Base-by-base conservation (phyloP, 1,139 yeast genomes). In the Hansenula sp. region DNA sequence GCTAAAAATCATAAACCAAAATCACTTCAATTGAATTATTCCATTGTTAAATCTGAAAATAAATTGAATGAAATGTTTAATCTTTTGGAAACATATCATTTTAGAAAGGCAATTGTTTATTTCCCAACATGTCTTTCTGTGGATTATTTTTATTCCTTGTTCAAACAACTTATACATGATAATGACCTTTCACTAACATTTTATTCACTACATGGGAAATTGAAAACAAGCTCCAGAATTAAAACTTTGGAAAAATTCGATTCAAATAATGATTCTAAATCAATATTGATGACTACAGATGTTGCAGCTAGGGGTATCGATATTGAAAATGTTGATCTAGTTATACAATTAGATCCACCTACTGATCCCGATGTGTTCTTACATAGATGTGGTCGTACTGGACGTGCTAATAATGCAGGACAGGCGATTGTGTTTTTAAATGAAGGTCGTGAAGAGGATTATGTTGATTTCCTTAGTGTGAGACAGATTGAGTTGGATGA, bases 241-340 rank as follows among this genome's bases (percentile, higher is more conserved):
- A 84, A 77, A 57, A 84, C 96, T 0, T 65, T 89, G 34, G 69
- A 70, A 18, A 68, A 62, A 25, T 90, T 89, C 55, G 63, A 51
- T 16, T 17, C 29, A 4, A 35, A 2, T 70, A 70, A 7, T 52
- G 63, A 27, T 54, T 68, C 20, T 56, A 80, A 78, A 47, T 69
- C 80, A n/a, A 76, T 89, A 0, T 62, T 90, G 19, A 66, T 90
- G 65, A 82, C 92, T 5, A 84, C 94, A 0, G 94, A 84, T 66
- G 90, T 84, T 20, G 96, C 97, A 2, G 96, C 96, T 0, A 72
- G 97, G 61, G 97, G 97, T 32, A 77, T 90, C 26, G 97, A 90
- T 66, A 79, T 89, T 26, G 95, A 96, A 1, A 92, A 88, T 44
- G 96, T 89, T 14, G 97, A 90, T 55, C 64, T 89, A 30, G 96